These are phyloP conservation scores for Candida gigantensis DNA, from an alignment of 1,139 yeast species.

Conservation along the genomic window DNA sequence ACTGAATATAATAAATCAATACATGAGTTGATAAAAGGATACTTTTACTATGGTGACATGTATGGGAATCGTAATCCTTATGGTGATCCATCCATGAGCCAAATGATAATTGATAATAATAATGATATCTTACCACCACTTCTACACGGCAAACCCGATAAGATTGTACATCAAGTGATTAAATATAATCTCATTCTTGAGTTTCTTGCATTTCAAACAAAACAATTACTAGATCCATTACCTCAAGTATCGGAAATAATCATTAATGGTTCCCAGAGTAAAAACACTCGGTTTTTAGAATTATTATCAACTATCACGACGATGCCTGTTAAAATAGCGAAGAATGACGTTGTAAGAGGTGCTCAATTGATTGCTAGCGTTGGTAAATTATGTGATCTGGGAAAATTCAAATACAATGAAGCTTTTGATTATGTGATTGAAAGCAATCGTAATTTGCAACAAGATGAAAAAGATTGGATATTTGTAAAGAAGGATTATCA, in stretches of 20 bases:
- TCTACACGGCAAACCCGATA: slow-evolving; percentile 1
- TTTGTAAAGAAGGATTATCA: slow-evolving; percentile 5
- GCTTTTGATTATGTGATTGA: slow-evolving; percentile 9
- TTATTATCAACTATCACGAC: slow-evolving; percentile 27
- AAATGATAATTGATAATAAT: slow-evolving; percentile 48
- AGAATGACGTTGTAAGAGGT: slow-evolving; percentile 30
- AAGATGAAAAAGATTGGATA: not conserved
- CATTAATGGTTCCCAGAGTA: slow-evolving; percentile 54
- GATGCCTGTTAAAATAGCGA: slow-evolving; percentile 22
- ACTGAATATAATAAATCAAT: slow-evolving; percentile 20
- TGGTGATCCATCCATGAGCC: slow-evolving; percentile 50
- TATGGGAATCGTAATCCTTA: slow-evolving; percentile 59
- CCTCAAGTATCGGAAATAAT: slow-evolving; percentile 27
- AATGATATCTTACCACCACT: slow-evolving; percentile 24
- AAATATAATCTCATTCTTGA: slow-evolving; percentile 49
- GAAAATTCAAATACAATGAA: slow-evolving; percentile 3
- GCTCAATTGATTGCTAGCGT: slow-evolving; percentile 31
- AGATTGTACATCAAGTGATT: slow-evolving; percentile 24
- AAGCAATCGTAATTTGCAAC: not conserved
- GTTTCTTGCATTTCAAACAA: slow-evolving; percentile 52
- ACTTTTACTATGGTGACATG: slow-evolving; percentile 54
- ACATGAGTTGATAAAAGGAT: slow-evolving; percentile 33
- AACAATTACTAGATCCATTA: slow-evolving; percentile 30
- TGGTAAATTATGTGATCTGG: slow-evolving; percentile 9
- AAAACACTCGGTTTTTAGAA: slow-evolving; percentile 42